A percentile compares a stretch with the other conserved stretches of the same genome.
Evolutionary conservation across 495 filamentous ascomycete genomes (phyloP).

Genomic region (Aspergillus diversus): DNA sequence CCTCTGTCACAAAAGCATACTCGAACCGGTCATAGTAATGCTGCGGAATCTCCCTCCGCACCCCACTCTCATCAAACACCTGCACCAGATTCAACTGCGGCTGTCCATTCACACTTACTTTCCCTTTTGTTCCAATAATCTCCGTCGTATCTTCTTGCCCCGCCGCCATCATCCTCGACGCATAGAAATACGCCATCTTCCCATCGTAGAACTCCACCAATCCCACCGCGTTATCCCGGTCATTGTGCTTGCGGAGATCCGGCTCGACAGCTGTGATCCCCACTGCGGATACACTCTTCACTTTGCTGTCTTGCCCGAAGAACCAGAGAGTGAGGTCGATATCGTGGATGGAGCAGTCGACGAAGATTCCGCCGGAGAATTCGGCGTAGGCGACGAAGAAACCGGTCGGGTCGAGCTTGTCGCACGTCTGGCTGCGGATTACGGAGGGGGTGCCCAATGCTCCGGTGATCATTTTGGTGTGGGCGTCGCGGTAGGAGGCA

Average conservation of each 20-base stretch:
- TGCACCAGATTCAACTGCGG: slow-evolving; percentile 57
- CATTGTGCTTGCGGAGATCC: slow-evolving; percentile 59
- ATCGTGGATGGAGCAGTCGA: slow-evolving; percentile 62
- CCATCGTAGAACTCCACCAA: slow-evolving; percentile 66
- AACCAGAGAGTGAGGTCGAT: slow-evolving; percentile 63
- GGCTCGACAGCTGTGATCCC: slow-evolving; percentile 66
- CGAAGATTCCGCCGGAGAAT: slow-evolving; percentile 63
- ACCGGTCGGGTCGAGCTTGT: slow-evolving; percentile 57
- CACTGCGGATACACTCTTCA: slow-evolving; percentile 54
- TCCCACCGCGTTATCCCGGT: slow-evolving; percentile 66
- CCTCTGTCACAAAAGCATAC: slow-evolving; percentile 64
- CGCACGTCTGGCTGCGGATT: slow-evolving; percentile 61
- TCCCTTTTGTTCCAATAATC: slow-evolving; percentile 65
- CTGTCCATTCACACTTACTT: slow-evolving; percentile 59
- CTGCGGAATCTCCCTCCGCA: slow-evolving; percentile 59
- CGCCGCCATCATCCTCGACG: slow-evolving; percentile 63
- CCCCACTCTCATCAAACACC: slow-evolving; percentile 49
- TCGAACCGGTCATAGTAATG: slow-evolving; percentile 66
- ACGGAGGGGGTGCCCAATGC: slow-evolving; percentile 55
- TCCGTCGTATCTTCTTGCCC: slow-evolving; percentile 68
- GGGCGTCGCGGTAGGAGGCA: slow-evolving; percentile 57
- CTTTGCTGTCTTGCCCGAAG: slow-evolving; percentile 51
- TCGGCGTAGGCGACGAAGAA: slow-evolving; percentile 62
- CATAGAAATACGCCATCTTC: slow-evolving; percentile 64
- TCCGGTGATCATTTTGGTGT: slow-evolving; percentile 48